Conservation (phyloP, 2,329 filamentous ascomycete genomes). For the Colletotrichum sp. region DNA sequence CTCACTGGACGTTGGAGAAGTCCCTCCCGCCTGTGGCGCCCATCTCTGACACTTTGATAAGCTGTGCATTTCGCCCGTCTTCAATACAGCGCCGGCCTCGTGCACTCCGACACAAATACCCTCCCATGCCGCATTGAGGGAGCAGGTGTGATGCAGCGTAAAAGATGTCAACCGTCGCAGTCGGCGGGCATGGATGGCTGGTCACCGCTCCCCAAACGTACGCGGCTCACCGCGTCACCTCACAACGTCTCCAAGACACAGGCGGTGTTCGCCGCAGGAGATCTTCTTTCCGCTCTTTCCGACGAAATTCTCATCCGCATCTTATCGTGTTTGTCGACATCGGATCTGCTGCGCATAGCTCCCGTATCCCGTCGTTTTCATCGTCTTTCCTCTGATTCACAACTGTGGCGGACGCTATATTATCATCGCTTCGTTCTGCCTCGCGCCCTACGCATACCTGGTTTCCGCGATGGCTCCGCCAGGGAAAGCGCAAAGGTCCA, state of each 20-base stretch:
- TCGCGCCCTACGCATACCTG: constrained; percentile 76
- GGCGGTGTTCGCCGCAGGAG: constrained; percentile 31
- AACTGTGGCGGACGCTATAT: constrained; percentile 91
- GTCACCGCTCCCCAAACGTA: neutral
- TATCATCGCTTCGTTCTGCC: constrained; percentile 87
- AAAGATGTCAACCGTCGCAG: neutral
- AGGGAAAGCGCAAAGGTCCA: constrained; percentile 41
- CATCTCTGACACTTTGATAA: neutral
- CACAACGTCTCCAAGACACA: neutral
- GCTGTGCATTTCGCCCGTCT: neutral
- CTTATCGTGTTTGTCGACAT: constrained; percentile 75
- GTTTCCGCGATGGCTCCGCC: constrained; percentile 51
- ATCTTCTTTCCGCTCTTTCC: constrained; percentile 76
- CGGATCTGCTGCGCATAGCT: constrained; percentile 66
- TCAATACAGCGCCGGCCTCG: neutral
- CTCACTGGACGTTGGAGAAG: neutral
- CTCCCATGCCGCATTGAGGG: neutral
- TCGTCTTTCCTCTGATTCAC: constrained; percentile 76
- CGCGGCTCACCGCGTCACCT: neutral
- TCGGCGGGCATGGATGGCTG: neutral
- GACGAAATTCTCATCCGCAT: constrained; percentile 90
- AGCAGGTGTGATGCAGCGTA: neutral
- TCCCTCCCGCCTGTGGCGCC: neutral
- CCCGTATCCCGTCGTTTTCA: constrained; percentile 79
- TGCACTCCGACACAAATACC: neutral